Base-by-base conservation (phyloP, 306 rosid genomes). In the Vachellia pachyceras region DNA sequence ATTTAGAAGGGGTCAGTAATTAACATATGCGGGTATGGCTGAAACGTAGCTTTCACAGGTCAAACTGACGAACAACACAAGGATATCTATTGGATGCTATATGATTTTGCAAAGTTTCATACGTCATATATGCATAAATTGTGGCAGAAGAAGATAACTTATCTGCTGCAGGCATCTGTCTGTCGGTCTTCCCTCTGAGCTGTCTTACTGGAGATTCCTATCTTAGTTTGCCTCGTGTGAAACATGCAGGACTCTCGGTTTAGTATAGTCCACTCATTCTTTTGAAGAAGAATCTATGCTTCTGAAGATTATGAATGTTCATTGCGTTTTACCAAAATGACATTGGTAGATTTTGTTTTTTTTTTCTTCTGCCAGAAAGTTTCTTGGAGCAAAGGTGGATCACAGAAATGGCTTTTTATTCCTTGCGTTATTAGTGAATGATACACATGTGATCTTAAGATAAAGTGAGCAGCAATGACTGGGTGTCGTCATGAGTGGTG, bases 181-280 rank as follows among this genome's bases (percentile, higher is more conserved):
- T 22, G 65, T 72, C 7, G 11, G 70, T 35, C 46, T 47, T 66
- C 13, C 5, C 57, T 61, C 12, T 57, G 63, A 78, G 75, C 75
- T 78, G 85, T 69, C 25, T 42, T 69, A 17, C 69, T 79, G 80
- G 80, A 57, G 77, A 83, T 79, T 83, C 80, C 22, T 36, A 25
- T 68, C 35, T 25, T 40, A 50, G 67, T 73, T 57, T 18, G 78
- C 60, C 49, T 33, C 67, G 36, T 70, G 70, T 73, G 75, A 47
- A 41, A 69, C 82, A 66, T 71, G 84, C 50, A 72, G 40, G 85
- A 77, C 63, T 77, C 72, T 73, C n/a, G 25, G 63, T 80, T 84
- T 79, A 71, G 79, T 74, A 63, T 50, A 42, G 71, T 80, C 87
- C 89, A 77, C 82, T 60, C 46, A 20, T 77, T 86, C 68, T 68